A percentile compares a stretch with the other conserved stretches of the same genome.
phyloP scores from a whole-genome alignment of 305 asterid genomes.

The Solanum chacoense region DNA sequence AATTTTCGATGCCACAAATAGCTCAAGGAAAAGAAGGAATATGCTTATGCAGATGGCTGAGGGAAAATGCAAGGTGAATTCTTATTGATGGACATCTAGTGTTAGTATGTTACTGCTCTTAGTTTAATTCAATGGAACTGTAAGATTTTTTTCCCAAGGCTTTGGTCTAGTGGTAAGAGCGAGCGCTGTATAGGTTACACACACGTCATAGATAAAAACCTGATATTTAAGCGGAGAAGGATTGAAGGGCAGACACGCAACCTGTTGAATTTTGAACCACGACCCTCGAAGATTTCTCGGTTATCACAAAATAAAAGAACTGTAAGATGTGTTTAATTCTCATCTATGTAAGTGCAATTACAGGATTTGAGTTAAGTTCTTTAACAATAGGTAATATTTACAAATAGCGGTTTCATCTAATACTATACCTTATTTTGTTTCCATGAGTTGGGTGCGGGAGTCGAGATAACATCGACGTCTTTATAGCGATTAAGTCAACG shows the following conservation, averaged over 20 bases:
- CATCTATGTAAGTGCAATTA: background rate
- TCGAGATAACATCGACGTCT: background rate
- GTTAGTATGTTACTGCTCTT: background rate
- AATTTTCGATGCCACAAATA: slow-evolving; percentile 95
- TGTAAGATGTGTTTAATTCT: background rate
- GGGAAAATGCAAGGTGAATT: slow-evolving; percentile 90
- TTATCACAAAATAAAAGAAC: background rate
- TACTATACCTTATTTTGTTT: background rate
- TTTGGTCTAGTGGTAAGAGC: background rate
- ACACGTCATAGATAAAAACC: background rate
- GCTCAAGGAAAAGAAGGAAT: slow-evolving; percentile 79
- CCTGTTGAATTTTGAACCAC: background rate
- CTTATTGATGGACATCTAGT: background rate
- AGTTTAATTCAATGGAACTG: background rate
- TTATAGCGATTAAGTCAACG: background rate
- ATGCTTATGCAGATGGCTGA: slow-evolving; percentile 98
- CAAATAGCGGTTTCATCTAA: background rate
- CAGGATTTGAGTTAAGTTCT: background rate
- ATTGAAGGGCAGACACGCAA: background rate
- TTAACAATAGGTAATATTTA: background rate
- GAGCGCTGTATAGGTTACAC: background rate
- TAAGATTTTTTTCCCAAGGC: background rate
- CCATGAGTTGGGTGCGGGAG: background rate
- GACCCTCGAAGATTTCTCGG: background rate
- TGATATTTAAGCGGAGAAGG: background rate